Base-by-base conservation (phyloP, 2,329 filamentous ascomycete species). In the Camptophora hylomeconis region DNA sequence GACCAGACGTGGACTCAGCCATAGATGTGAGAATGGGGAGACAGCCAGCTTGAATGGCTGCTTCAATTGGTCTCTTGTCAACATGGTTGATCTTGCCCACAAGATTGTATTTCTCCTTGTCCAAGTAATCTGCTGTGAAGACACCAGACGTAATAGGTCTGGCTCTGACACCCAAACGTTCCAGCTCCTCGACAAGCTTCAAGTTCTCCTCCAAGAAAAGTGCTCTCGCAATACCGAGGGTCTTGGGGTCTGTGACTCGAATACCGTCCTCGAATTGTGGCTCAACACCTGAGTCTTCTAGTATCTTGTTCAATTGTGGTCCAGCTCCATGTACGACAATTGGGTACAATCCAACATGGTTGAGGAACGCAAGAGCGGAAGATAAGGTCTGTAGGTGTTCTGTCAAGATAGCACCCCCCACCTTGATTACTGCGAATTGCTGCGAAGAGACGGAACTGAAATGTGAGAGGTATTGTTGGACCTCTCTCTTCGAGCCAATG, bases 341-440 rank as follows among this genome's bases (percentile, higher is more conserved):
- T 25, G 89, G 89, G 60, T 83, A 94, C 21, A 98, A 70, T 21
- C 86, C 84, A 50, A 95, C 83, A 64, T 92, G 80, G 59, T 92
- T 87, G 27, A 95, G 72, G 59, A 95, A 92, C 16, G 83, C 79
- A 35, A 95, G 67, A 27, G 81, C 86, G 31, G 80, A 78, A 51
- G 83, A 92, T 32, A 98, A 72, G 48, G 86, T 84, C 54, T 93
- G 80, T 32, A 95, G 69, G 57, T 94, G 80, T 52, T 95, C 86
- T 36, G 83, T 92, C 48, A 98, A 70, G 48, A 95, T 94, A 39
- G 87, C 89, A 38, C 87, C 89, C 38, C 87, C 89, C 32, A 95
- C 87, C 65, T 98, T 98, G 59, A 98, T 92, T 26, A 98, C 87
- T 43, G 86, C 87, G 56, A 95, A 98, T 52, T 92, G 84, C 62